A percentile compares a stretch with the other conserved stretches of the same genome.
Conservation (phyloP, 1,139 yeast genomes). For the Casaregolazyma suthepensis region DNA sequence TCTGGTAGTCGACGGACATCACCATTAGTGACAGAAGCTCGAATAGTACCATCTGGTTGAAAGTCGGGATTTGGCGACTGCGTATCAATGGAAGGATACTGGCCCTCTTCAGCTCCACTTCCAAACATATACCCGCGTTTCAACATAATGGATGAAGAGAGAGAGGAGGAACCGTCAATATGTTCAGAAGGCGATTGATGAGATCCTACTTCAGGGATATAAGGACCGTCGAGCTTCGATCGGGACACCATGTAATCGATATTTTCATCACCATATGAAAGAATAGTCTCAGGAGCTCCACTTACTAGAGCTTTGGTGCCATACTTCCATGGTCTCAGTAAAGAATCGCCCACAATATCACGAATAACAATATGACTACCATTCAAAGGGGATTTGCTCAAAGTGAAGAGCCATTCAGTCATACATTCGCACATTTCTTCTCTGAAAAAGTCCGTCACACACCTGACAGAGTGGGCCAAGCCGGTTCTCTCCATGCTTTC, state of each 20-base stretch:
- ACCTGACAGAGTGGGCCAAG: slow-evolving; percentile 59
- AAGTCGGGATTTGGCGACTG: neutral
- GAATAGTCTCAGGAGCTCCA: neutral
- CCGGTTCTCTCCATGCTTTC: slow-evolving; percentile 52
- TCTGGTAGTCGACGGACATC: neutral
- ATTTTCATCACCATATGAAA: neutral
- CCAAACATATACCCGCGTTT: neutral
- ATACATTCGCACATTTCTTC: slow-evolving; percentile 80
- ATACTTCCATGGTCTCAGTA: slow-evolving; percentile 49
- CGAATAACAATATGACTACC: slow-evolving; percentile 46
- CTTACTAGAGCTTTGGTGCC: slow-evolving; percentile 18
- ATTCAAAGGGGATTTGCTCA: slow-evolving; percentile 51
- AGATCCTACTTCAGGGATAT: slow-evolving; percentile 16
- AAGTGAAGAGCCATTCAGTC: slow-evolving; percentile 55
- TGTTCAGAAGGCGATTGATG: neutral
- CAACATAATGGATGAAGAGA: neutral
- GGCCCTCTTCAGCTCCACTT: neutral
- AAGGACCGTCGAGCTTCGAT: slow-evolving; percentile 17
- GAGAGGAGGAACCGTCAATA: neutral
- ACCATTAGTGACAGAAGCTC: neutral
- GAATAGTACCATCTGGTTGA: neutral
- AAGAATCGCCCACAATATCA: slow-evolving; percentile 50
- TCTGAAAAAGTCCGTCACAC: slow-evolving; percentile 63
- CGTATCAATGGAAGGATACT: neutral
- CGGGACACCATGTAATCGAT: slow-evolving; percentile 1